Conservation (phyloP, 176 grass and related monocot genomes). For the Juncus effusus region DNA sequence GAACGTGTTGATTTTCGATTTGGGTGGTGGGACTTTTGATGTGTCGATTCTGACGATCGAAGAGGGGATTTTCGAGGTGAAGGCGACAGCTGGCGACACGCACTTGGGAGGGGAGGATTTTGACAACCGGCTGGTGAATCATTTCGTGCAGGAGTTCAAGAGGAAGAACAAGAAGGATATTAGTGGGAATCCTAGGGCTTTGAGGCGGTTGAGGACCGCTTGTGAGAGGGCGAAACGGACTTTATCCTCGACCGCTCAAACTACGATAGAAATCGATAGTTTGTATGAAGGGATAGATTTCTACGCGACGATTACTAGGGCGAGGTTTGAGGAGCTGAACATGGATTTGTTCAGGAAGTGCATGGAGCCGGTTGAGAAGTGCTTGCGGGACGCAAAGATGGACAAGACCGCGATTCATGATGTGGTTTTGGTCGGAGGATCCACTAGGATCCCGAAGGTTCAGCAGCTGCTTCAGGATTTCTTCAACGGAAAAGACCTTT, state of each 20-base stretch:
- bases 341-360: conserved; percentile 46
- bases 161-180: conserved; percentile 27
- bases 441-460: conserved; percentile 28
- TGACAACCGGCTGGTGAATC: conserved; percentile 24
- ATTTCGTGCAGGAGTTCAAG: conserved; percentile 25
- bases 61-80: conserved; percentile 22
- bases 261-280: conserved; percentile 18
- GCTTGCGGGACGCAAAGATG: conserved; percentile 43
- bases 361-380: conserved; percentile 49
- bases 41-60: conserved; percentile 16
- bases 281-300: conserved; percentile 26
- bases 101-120: conserved; percentile 20
- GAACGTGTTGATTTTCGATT: conserved; percentile 23
- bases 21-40: conserved; percentile 25
- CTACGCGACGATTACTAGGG: conserved; percentile 28
- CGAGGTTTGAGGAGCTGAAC: conserved; percentile 38
- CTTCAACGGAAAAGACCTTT: conserved; percentile 42
- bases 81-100: conserved; percentile 21
- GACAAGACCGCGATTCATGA: conserved; percentile 40
- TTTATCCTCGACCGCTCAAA: conserved; percentile 20
- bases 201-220: conserved; percentile 13
- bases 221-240: conserved; percentile 21
- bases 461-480: conserved; percentile 37
- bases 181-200: conserved; percentile 15
- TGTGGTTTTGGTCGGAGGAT: conserved; percentile 35